Percentiles rank a stretch among this genome's conserved stretches.
These are phyloP conservation scores for Stylonectria norvegica DNA, from an alignment of 2,329 filamentous ascomycete species.

Conservation along the genomic window DNA sequence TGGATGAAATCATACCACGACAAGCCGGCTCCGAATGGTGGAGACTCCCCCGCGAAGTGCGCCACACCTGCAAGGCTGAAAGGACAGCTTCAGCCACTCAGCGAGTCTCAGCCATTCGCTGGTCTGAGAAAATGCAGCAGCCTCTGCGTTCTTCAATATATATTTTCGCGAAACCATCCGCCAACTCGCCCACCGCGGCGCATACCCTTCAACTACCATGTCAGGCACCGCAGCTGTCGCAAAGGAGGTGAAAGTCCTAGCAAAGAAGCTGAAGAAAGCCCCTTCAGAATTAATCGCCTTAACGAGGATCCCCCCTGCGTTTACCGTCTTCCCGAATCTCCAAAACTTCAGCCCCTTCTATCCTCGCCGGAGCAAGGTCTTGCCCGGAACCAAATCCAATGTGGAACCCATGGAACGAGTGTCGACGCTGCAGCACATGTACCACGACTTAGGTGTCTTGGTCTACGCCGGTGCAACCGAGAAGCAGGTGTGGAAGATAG, in stretches of 20 bases:
- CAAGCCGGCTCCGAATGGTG: too few species aligned
- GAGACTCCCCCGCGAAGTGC: constrained; percentile 11
- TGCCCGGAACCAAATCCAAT: constrained; percentile 2
- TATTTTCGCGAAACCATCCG: too few species aligned
- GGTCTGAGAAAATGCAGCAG: too few species aligned
- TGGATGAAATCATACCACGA: background rate
- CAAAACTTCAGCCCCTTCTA: constrained; percentile 17
- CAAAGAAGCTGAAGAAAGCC: too few species aligned
- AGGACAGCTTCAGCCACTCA: constrained; percentile 18
- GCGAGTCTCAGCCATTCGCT: too few species aligned
- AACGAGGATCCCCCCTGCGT: constrained; percentile 14
- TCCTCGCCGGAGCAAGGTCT: constrained; percentile 13
- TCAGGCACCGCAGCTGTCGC: too few species aligned
- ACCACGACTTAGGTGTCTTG: constrained; percentile 33
- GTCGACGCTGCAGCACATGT: constrained; percentile 21
- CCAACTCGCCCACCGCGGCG: too few species aligned
- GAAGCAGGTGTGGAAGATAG: constrained; percentile 21
- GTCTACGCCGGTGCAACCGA: constrained; percentile 27
- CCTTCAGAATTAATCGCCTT: too few species aligned
- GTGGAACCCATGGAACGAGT: background rate
- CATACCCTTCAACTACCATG: too few species aligned
- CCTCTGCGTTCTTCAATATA: too few species aligned
- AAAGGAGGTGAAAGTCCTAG: too few species aligned
- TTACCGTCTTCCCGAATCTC: constrained; percentile 23
- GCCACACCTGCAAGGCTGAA: constrained; percentile 15